Percentiles rank a stretch among this genome's conserved stretches.
Evolutionary conservation across 768 basidiomycete genomes (phyloP).

Genomic region (Ephemerocybe angulata): DNA sequence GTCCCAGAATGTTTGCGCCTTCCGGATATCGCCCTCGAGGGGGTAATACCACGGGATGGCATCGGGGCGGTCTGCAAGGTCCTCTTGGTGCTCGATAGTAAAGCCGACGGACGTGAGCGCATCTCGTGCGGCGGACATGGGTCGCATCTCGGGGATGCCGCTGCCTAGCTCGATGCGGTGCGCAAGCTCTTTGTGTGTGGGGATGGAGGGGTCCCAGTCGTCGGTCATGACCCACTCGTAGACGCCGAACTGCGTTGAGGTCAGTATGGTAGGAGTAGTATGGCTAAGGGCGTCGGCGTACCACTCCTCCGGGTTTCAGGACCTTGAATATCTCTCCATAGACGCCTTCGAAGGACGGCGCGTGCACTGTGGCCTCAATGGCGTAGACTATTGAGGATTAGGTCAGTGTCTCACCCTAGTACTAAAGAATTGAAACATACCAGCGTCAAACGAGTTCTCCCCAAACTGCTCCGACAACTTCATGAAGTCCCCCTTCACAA

Average conservation of each 20-base stretch:
- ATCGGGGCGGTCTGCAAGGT: constrained; percentile 83
- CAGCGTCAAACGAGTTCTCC: constrained; percentile 90
- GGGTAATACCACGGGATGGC: constrained; percentile 92
- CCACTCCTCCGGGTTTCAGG: constrained; percentile 92
- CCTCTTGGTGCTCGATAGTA: constrained; percentile 85
- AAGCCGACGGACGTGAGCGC: constrained; percentile 85
- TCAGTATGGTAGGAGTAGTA: neutral
- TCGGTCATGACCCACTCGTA: constrained; percentile 99
- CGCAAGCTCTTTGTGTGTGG: constrained; percentile 84
- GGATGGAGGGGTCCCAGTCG: constrained; percentile 79
- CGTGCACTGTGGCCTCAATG: constrained; percentile 96
- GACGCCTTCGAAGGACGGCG: constrained; percentile 92
- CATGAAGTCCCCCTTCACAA: constrained; percentile 96
- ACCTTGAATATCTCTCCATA: constrained; percentile 92
- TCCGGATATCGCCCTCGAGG: constrained; percentile 86
- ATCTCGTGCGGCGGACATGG: constrained; percentile 60
- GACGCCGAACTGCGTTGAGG: constrained; percentile 75
- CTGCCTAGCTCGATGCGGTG: constrained; percentile 93
- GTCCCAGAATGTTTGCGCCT: constrained; percentile 94
- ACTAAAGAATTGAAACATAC: constrained; percentile 37
- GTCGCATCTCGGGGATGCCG: constrained; percentile 98
- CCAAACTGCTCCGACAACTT: constrained; percentile 89
- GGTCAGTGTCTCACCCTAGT: neutral
- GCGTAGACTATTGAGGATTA: constrained; percentile 65
- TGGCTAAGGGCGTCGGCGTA: constrained; percentile 38